These are phyloP conservation scores for Apiotrichum veenhuisii DNA, from an alignment of 1,284 basidiomycete genomes.

Conservation along the genomic window DNA sequence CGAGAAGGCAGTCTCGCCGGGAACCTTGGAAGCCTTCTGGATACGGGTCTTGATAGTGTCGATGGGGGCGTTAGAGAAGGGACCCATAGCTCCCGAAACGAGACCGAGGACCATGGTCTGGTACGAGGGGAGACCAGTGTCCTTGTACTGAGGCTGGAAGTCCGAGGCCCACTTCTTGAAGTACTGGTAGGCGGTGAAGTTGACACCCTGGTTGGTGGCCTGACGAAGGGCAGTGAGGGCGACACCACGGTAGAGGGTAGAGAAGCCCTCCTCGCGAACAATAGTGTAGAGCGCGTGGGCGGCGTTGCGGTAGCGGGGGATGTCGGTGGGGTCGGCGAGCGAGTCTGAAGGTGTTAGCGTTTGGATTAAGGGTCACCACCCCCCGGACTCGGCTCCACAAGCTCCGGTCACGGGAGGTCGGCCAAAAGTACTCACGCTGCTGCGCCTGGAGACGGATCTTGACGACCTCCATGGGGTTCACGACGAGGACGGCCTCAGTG, in stretches of 20 bases:
- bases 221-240: conserved; percentile 88
- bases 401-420: too few species aligned
- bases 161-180: conserved; percentile 77
- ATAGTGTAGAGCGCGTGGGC: conserved; percentile 96
- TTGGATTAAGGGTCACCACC: too few species aligned
- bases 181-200: conserved; percentile 98
- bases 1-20: conserved; percentile 69
- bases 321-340: conserved; percentile 89
- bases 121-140: conserved; percentile 70
- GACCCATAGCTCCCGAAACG: conserved; percentile 95
- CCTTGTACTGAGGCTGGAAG: conserved; percentile 69
- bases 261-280: conserved; percentile 83
- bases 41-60: conserved; percentile 89
- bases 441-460: conserved; percentile 99
- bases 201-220: conserved; percentile 98
- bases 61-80: conserved; percentile 94
- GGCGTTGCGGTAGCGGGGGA: conserved; percentile 92
- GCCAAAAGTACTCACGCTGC: conserved; percentile 58
- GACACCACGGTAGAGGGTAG: conserved; percentile 88
- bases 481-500: conserved; percentile 89
- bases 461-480: conserved; percentile 99
- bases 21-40: conserved; percentile 76
- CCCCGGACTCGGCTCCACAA: neutral
- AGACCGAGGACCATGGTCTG: conserved; percentile 93
- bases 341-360: too few species aligned